Percentiles rank a stretch among this genome's conserved stretches.
phyloP scores from a whole-genome alignment of 768 basidiomycete genomes.

The Serendipita sp. region DNA sequence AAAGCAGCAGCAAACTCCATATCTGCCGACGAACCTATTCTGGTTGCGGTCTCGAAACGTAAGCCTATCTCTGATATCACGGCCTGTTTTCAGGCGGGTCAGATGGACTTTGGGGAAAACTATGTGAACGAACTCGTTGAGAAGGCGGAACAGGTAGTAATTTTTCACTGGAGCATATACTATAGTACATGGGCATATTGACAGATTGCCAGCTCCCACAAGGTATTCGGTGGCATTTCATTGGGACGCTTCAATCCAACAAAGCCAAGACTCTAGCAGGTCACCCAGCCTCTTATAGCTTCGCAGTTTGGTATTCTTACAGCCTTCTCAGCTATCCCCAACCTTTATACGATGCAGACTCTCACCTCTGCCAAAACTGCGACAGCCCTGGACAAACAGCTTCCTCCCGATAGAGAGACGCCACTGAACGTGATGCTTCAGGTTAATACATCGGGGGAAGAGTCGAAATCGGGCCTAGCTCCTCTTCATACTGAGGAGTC shows the following conservation, averaged over 20 bases:
- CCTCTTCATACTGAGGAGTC: slow-evolving; percentile 26
- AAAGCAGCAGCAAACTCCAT: background rate
- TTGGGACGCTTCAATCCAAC: slow-evolving; percentile 85
- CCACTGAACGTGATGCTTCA: slow-evolving; percentile 78
- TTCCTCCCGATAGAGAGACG: slow-evolving; percentile 34
- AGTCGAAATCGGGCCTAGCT: slow-evolving; percentile 69
- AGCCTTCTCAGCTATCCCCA: slow-evolving; percentile 54
- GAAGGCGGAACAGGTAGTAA: slow-evolving; percentile 50
- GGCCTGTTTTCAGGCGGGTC: slow-evolving; percentile 64
- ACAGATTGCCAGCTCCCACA: slow-evolving; percentile 45
- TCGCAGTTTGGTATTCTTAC: background rate
- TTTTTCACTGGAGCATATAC: slow-evolving; percentile 13
- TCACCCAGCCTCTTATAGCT: slow-evolving; percentile 20
- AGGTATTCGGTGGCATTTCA: slow-evolving; percentile 94
- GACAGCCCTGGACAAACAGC: slow-evolving; percentile 55
- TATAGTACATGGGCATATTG: background rate
- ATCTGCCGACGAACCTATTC: slow-evolving; percentile 18
- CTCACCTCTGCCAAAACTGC: slow-evolving; percentile 71
- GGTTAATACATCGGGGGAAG: slow-evolving; percentile 91
- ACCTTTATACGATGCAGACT: slow-evolving; percentile 76
- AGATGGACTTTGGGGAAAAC: slow-evolving; percentile 93
- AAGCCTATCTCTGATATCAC: slow-evolving; percentile 80
- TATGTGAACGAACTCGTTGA: slow-evolving; percentile 88
- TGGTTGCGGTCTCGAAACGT: slow-evolving; percentile 87
- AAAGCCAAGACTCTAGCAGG: slow-evolving; percentile 81